phyloP scores from a whole-genome alignment of 768 basidiomycete genomes.

The Amanita pseudoporphyria region DNA sequence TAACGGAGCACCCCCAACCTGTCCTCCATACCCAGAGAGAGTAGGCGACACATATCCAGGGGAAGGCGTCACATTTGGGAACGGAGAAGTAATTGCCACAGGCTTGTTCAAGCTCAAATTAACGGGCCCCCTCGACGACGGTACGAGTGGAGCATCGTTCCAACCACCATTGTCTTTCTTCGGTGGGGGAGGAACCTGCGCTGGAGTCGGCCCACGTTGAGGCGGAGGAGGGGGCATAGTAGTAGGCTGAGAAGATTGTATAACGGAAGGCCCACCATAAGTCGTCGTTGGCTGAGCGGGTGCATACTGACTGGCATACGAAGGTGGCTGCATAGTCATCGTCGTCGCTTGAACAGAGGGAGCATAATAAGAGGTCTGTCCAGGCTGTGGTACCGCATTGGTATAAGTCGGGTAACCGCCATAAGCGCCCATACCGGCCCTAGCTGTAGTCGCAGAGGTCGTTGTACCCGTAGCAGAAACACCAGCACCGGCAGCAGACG shows the following conservation, averaged over 20 bases:
- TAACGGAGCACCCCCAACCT: constrained; percentile 25
- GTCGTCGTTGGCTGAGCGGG: constrained; percentile 27
- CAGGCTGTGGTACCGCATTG: constrained; percentile 9
- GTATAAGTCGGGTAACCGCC: constrained; percentile 16
- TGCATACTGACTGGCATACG: constrained; percentile 20
- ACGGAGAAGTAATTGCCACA: constrained; percentile 76
- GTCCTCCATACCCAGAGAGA: constrained; percentile 33
- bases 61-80: constrained; percentile 55
- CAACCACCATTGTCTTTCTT: constrained; percentile 72
- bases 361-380: constrained; percentile 8
- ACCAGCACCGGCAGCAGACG: constrained; percentile 7
- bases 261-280: background rate
- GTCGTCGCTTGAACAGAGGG: constrained; percentile 2
- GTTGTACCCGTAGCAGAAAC: constrained; percentile 1
- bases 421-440: constrained; percentile 13
- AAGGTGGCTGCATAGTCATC: constrained; percentile 1
- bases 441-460: constrained; percentile 9
- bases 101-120: constrained; percentile 42
- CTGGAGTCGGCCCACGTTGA: constrained; percentile 21
- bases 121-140: constrained; percentile 42
- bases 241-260: constrained; percentile 27
- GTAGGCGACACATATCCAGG: constrained; percentile 39
- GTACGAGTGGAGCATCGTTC: constrained; percentile 76
- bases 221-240: constrained; percentile 37
- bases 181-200: constrained; percentile 38